Evolutionary conservation across 2,329 filamentous ascomycete genomes (phyloP), one percentile per base, ranked within the genome.

Genomic region (Fusarium illudens): DNA sequence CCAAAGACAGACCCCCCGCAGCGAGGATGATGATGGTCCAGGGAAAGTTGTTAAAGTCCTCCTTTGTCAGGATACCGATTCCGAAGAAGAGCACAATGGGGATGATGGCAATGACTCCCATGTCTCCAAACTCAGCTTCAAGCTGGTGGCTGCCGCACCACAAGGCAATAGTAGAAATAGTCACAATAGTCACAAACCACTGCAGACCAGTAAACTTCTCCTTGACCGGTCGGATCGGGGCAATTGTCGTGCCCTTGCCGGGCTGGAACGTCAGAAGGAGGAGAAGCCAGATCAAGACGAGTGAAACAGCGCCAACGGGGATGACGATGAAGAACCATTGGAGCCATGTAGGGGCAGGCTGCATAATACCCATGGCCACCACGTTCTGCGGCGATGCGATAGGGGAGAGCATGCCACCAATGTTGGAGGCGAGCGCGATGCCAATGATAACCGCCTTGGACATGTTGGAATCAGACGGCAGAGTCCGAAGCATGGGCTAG

Each of bases 1-100:
- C 96, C 0, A 99, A 88, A 1, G 94, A 94, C 32, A 99, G 83
- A 8, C 96, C 96, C 48, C 96, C 96, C 0, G 96, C 95, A 0
- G 96, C 96, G 19, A 99, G 90, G 75, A 99, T 98, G 80, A 99
- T 97, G 79, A 99, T 99, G 19, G 96, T 99, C 96, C 96, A 99
- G 36, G 97, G 91, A 79, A 99, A 99, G 79, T 99, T 99, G 84
- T 99, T 99, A 78, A 99, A 99, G 81, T 99, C 96, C 80, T 98
- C 96, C 81, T 98, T 99, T 50, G 94, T 98, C 30, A 99, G 84
- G 70, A 98, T 95, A 11, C 96, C 96, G 2, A 94, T 94, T 57
- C 96, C 96, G 74, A 99, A 99, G 86, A 99, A 99, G 39, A 97
- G 84, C 4, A 97, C 92, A 53, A 99, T 91, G 6, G 96, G 96